phyloP scores from a whole-genome alignment of 139 green algal species.

The Chlamydomonas sp. region DNA sequence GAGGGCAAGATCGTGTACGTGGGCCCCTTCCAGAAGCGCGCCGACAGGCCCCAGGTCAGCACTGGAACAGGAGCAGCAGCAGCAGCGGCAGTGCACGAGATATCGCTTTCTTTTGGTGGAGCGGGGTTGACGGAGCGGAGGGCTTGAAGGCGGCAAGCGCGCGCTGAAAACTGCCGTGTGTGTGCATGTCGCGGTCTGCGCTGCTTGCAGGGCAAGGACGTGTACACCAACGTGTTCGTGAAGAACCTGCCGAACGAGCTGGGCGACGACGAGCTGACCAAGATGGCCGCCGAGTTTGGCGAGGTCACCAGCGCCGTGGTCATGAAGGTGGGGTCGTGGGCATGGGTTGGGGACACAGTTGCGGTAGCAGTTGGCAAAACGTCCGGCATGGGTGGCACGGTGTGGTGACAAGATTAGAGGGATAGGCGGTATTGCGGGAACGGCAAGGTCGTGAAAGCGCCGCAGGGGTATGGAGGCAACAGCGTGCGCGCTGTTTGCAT shows the following conservation, averaged over 20 bases:
- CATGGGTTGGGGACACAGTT: not conserved
- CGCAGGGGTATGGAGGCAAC: too few relatives aligned
- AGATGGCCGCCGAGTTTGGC: conserved; percentile 80
- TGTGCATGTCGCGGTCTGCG: not conserved
- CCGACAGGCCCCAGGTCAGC: conserved; percentile 62
- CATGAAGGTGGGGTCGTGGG: conserved; percentile 69
- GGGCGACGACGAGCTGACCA: conserved; percentile 73
- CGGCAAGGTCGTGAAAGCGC: too few relatives aligned
- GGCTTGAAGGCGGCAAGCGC: too few relatives aligned
- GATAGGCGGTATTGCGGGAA: too few relatives aligned
- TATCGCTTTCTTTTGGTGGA: not conserved
- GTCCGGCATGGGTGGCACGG: too few relatives aligned
- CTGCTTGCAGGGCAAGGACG: conserved; percentile 20
- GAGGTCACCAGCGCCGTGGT: conserved; percentile 75
- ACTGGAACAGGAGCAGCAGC: conserved; percentile 49
- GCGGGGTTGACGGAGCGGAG: too few relatives aligned
- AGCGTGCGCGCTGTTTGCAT: too few relatives aligned
- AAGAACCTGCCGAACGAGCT: conserved; percentile 87
- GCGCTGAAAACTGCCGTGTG: not conserved
- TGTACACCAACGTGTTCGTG: conserved; percentile 94
- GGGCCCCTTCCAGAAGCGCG: conserved; percentile 84
- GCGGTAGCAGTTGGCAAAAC: not conserved
- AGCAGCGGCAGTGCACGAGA: not conserved
- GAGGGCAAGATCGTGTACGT: conserved; percentile 84
- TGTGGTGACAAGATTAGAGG: too few relatives aligned